These are phyloP conservation scores for Yamadazyma nakazawae DNA, from an alignment of 805 yeast species.

Conservation along the genomic window DNA sequence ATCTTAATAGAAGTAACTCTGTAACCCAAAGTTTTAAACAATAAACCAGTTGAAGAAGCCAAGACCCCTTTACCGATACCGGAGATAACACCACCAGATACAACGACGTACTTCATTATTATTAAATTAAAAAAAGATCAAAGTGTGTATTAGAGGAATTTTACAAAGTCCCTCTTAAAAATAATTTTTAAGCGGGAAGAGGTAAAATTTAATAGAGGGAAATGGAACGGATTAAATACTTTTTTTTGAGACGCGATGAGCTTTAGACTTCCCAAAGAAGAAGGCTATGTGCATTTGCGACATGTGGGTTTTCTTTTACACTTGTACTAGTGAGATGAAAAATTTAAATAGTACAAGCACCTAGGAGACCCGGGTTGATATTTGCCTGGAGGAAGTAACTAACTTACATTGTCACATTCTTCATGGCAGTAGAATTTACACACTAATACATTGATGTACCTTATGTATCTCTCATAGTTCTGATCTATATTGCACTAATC, in stretches of 20 bases:
- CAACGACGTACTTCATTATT: conserved; percentile 97
- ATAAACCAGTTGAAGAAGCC: conserved; percentile 95
- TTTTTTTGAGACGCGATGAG: conserved; percentile 9
- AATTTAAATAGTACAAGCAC: conserved; percentile 5
- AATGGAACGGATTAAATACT: conserved; percentile 11
- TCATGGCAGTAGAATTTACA: conserved; percentile 11
- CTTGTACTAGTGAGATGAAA: not conserved
- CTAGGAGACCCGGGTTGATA: conserved; percentile 7
- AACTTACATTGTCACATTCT: not conserved
- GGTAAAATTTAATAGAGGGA: conserved; percentile 14
- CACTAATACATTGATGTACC: not conserved
- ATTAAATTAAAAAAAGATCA: not conserved
- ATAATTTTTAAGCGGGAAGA: conserved; percentile 43
- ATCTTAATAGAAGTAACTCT: conserved; percentile 96
- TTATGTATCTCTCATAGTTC: not conserved
- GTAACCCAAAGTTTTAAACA: conserved; percentile 88
- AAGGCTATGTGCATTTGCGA: not conserved
- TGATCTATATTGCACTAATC: conserved; percentile 7
- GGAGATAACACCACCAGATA: conserved; percentile 98
- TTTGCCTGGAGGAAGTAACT: conserved; percentile 9
- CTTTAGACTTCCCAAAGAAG: conserved; percentile 3
- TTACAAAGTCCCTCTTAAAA: conserved; percentile 38
- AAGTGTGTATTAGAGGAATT: conserved; percentile 11
- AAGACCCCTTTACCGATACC: conserved; percentile 99
- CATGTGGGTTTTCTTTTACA: not conserved